A percentile compares a stretch with the other conserved stretches of the same genome.
Conservation (phyloP, 192 early-diverging fungal species). For the Lunasporangiospora selenospora region DNA sequence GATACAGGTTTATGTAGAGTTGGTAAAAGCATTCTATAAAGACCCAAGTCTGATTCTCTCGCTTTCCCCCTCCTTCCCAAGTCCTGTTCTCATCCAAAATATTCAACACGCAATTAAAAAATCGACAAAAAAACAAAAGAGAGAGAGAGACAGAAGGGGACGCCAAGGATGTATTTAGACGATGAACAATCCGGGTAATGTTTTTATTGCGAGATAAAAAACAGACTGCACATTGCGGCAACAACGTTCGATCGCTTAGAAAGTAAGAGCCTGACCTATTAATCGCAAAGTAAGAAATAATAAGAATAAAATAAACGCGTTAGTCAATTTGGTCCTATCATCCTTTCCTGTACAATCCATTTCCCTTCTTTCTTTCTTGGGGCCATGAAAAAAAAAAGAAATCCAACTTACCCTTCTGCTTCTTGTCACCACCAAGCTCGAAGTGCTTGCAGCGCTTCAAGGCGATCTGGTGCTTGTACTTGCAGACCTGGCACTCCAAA, state of each 20-base stretch:
- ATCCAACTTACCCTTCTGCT: slow-evolving; percentile 66
- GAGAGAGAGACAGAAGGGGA: too few relatives aligned
- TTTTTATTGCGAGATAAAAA: slow-evolving; percentile 49
- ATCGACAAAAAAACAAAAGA: too few relatives aligned
- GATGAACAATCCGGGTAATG: too few relatives aligned
- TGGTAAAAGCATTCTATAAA: too few relatives aligned
- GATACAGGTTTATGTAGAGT: too few relatives aligned
- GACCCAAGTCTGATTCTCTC: too few relatives aligned
- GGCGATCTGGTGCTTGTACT: slow-evolving; percentile 98
- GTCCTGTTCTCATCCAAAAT: too few relatives aligned
- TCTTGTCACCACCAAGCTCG: slow-evolving; percentile 99
- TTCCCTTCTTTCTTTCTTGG: neutral
- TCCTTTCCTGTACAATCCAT: too few relatives aligned
- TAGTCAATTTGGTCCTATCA: too few relatives aligned
- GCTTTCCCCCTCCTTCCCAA: too few relatives aligned
- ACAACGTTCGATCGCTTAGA: slow-evolving; percentile 33
- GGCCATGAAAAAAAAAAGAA: slow-evolving; percentile 4
- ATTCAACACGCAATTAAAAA: too few relatives aligned
- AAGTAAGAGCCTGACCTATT: slow-evolving; percentile 28
- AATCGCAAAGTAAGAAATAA: neutral
- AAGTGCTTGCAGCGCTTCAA: slow-evolving; percentile 99
- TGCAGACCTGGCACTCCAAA: slow-evolving; percentile 98
- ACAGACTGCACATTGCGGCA: slow-evolving; percentile 45
- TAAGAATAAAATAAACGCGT: neutral
- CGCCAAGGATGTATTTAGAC: too few relatives aligned